Base-by-base conservation (phyloP, 352 stramenopile species). In the Phytopythium litorale region DNA sequence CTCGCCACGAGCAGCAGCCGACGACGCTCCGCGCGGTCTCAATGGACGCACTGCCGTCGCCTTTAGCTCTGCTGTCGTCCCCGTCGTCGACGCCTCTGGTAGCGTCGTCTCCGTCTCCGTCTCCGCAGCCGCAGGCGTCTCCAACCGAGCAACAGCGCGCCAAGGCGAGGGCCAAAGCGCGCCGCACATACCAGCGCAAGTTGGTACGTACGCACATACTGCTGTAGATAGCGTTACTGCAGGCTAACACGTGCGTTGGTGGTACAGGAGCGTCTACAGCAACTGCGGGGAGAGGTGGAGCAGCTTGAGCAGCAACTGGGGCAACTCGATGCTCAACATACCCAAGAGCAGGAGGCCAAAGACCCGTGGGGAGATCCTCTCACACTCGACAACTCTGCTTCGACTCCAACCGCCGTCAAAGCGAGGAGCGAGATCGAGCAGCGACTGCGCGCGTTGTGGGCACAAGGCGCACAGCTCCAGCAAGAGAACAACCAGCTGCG, bases 111-210 rank as follows among this genome's bases (percentile, higher is more conserved):
- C 16, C 15, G 16, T 48, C 40, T 43, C 15, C 37, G 4, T 38
- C 33, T 38, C 33, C 33, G 33, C 37, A 43, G 37, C 8, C 37
- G 9, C 37, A 5, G 4, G 40, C 6, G 40, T 15, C 40, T 21
- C 40, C 4, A 23, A 5, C 35, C 49, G 49, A 55, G 49, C 49
- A 25, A 9, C 49, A 8, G 49, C 49, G 49, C 16, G 49, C 49
- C 49, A 55, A 55, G 28, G 49, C 25, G 21, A 32, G 49, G 28
- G 9, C 6, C 25, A 55, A 59, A 12, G 32, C 40, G 18, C 35
- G 53, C 7, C 37, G 53, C 35, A 59, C 35, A 8, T 59, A 59
- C 53, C 53, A 59, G 28, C 37, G 53, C 35, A 59, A 59, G 35
- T 23, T 59, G n/a, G 35, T 50, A 12, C 33, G 38, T 8, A 2